phyloP scores from a whole-genome alignment of 2,329 filamentous ascomycete species.

The Verticillium dahliae region DNA sequence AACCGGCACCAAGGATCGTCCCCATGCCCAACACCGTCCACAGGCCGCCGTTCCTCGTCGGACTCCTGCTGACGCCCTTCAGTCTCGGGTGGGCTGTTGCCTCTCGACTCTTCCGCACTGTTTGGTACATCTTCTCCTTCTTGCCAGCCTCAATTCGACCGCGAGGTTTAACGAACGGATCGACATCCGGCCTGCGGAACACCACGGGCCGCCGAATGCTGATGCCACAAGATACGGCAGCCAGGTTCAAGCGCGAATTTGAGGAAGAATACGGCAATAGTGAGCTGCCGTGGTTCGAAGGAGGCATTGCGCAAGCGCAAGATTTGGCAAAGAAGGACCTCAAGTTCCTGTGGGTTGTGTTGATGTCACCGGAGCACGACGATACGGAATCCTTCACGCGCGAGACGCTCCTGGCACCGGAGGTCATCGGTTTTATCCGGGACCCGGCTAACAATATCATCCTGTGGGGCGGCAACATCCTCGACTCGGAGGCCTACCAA shows the following conservation, averaged over 20 bases:
- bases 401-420: constrained; percentile 71
- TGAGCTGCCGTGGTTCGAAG: constrained; percentile 72
- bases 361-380: constrained; percentile 90
- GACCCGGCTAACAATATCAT: constrained; percentile 73
- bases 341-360: constrained; percentile 82
- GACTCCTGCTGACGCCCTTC: constrained; percentile 75
- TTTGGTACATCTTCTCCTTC: constrained; percentile 75
- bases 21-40: constrained; percentile 66
- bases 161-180: constrained; percentile 45
- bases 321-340: constrained; percentile 86
- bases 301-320: constrained; percentile 85
- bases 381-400: constrained; percentile 77
- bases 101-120: constrained; percentile 61
- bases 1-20: constrained; percentile 79
- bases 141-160: constrained; percentile 61
- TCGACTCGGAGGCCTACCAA: constrained; percentile 91
- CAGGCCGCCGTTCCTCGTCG: constrained; percentile 67
- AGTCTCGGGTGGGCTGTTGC: constrained; percentile 69
- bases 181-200: constrained; percentile 46
- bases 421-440: constrained; percentile 68
- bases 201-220: constrained; percentile 68
- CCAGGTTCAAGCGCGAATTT: constrained; percentile 85
- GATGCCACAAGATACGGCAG: constrained; percentile 79
- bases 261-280: constrained; percentile 83
- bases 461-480: constrained; percentile 87